A percentile compares a stretch with the other conserved stretches of the same genome.
These are phyloP conservation scores for Acer saccharum DNA, from an alignment of 345 rosid genomes.

Conservation along the genomic window DNA sequence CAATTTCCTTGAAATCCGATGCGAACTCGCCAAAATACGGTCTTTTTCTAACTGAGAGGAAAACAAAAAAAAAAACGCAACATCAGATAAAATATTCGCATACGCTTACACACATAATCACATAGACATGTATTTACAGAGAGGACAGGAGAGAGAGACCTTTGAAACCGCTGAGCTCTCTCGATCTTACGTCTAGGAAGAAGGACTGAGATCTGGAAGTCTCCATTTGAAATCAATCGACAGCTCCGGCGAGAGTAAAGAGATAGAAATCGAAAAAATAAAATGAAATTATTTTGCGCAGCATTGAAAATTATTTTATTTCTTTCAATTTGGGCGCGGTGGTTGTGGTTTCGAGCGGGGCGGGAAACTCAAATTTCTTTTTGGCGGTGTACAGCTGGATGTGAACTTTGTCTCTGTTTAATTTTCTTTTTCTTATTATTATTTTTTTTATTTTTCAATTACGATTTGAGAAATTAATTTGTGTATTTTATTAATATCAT, in stretches of 20 bases:
- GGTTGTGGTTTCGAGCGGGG: constrained; percentile 4
- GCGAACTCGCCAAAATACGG: constrained; percentile 40
- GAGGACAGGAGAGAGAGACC: constrained; percentile 31
- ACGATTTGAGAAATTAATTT: background rate
- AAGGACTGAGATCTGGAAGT: constrained; percentile 43
- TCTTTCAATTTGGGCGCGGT: constrained; percentile 6
- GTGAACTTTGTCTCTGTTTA: background rate
- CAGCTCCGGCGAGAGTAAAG: background rate
- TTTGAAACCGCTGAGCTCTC: constrained; percentile 78
- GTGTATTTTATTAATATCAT: no score
- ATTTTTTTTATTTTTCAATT: background rate
- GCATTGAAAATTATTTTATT: constrained; percentile 1
- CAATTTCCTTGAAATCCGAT: constrained; percentile 46
- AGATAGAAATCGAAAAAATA: background rate
- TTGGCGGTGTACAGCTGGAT: constrained; percentile 9
- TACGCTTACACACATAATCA: background rate
- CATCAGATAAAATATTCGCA: background rate
- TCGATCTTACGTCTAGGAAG: constrained; percentile 59
- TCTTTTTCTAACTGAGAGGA: constrained; percentile 54
- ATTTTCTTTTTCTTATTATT: background rate
- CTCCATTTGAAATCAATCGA: constrained; percentile 37
- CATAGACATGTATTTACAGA: background rate
- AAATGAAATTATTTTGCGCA: background rate
- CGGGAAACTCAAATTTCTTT: constrained; percentile 24
- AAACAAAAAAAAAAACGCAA: background rate